A percentile compares a stretch with the other conserved stretches of the same genome.
Conservation (phyloP, 148 eudicot genomes). For the Rhododendron simsii region DNA sequence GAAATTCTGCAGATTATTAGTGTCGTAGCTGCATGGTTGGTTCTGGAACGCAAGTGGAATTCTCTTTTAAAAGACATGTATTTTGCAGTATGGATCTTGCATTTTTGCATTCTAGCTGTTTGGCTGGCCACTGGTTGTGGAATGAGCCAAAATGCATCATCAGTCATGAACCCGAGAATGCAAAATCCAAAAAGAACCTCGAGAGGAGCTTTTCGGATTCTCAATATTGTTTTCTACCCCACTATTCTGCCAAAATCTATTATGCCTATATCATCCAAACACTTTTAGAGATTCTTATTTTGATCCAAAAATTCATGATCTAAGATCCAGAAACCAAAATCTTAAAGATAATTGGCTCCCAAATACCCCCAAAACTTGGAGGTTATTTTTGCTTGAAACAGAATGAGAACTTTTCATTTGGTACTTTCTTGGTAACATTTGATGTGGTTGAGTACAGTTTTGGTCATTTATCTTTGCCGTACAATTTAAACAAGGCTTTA, state of each 20-base stretch:
- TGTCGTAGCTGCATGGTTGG: not conserved
- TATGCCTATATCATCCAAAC: not conserved
- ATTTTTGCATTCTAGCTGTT: not conserved
- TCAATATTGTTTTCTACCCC: not conserved
- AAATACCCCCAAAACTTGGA: not conserved
- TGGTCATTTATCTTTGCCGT: not conserved
- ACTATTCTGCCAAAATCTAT: not conserved
- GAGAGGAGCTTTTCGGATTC: not conserved
- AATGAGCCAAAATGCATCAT: not conserved
- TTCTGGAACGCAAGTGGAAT: not conserved
- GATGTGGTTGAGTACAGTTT: not conserved
- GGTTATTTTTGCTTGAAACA: not conserved
- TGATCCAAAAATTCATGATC: not conserved
- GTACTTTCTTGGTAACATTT: not conserved
- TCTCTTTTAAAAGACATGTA: not conserved
- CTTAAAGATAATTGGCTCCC: not conserved
- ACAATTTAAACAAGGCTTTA: not conserved
- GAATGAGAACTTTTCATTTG: not conserved
- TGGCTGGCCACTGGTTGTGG: not conserved
- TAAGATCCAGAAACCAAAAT: not conserved
- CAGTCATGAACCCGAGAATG: not conserved
- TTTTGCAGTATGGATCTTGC: not conserved
- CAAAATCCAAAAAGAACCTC: not conserved
- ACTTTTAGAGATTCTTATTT: not conserved
- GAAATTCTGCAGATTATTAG: not conserved